phyloP scores from a whole-genome alignment of 495 filamentous ascomycete genomes.

The Xylaria venustula region DNA sequence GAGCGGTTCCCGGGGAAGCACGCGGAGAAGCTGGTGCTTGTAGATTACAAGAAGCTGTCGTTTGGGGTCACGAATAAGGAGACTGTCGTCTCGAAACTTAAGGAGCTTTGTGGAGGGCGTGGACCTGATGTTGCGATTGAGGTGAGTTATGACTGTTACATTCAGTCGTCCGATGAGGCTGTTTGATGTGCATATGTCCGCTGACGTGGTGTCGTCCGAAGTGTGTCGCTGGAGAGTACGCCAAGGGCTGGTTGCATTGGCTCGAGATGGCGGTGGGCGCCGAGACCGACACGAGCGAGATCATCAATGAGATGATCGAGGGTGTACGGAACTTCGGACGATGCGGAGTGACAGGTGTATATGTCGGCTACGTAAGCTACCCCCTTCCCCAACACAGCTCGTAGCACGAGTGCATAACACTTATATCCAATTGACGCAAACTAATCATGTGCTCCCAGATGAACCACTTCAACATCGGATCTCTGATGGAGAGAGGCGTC shows the following conservation, averaged over 20 bases:
- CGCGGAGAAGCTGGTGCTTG: slow-evolving; percentile 37
- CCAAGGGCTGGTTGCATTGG: slow-evolving; percentile 79
- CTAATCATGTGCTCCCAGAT: slow-evolving; percentile 46
- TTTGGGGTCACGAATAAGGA: slow-evolving; percentile 46
- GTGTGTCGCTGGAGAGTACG: slow-evolving; percentile 81
- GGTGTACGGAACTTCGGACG: slow-evolving; percentile 73
- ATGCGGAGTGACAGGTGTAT: slow-evolving; percentile 76
- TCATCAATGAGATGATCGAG: slow-evolving; percentile 85
- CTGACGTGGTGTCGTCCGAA: slow-evolving; percentile 1
- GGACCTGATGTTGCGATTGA: slow-evolving; percentile 81
- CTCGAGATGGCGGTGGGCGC: slow-evolving; percentile 69
- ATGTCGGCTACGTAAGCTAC: slow-evolving; percentile 71
- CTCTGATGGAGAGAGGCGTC: slow-evolving; percentile 84
- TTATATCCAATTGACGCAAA: too few relatives aligned
- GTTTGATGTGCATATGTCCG: background rate
- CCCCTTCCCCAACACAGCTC: background rate
- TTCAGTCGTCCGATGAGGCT: background rate
- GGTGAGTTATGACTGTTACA: slow-evolving; percentile 17
- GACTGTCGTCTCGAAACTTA: slow-evolving; percentile 67
- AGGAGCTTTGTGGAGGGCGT: slow-evolving; percentile 64
- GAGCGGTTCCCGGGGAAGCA: slow-evolving; percentile 53
- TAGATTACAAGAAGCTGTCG: slow-evolving; percentile 48
- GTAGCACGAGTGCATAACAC: background rate
- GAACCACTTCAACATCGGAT: slow-evolving; percentile 80
- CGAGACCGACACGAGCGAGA: slow-evolving; percentile 85